Base-by-base conservation (phyloP, 352 stramenopile genomes). In the Salisapilia sapeloensis region DNA sequence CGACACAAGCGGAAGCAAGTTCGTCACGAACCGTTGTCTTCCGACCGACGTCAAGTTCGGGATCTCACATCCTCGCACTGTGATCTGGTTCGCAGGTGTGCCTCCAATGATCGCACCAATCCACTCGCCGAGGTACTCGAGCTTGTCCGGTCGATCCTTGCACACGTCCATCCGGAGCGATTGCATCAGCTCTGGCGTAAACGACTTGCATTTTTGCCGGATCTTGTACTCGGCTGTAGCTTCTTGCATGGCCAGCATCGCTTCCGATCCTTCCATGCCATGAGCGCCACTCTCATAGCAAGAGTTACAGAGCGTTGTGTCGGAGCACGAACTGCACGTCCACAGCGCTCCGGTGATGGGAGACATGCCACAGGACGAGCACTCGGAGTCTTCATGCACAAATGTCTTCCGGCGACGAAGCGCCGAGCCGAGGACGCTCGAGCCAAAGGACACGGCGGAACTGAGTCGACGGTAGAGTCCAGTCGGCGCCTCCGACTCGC, bases 101-200 rank as follows among this genome's bases (percentile, higher is more conserved):
- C 66, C 67, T 30, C 71, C 60, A 5, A 87, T 60, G 36, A 87
- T 83, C 22, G 70, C 63, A 20, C 58, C 72, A 51, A 87, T 80
- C 72, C 72, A 87, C 18, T 59, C 55, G 18, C 72, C 69, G 25
- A 87, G 46, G 38, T 87, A 83, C 44, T 87, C 61, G 35, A 87
- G 80, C 49, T 87, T 87, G 53, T 81, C 67, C 0, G 66, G 56
- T 22, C 69, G 50, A 33, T 58, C 60, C 42, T 87, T 87, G 53
- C 71, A 87, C 19, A 87, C 66, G 50, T 87, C 71, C 1, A 56
- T 59, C 6, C 60, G 66, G 19, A 87, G 61, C 14, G 70, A 82
- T 4, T 74, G 29, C 3, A 87, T 41, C 24, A 87, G 83, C 40
- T 81, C 65, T 18, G 47, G 44, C n/a, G 62, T 79, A 31, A 87